phyloP scores from a whole-genome alignment of 441 rosid genomes.

The Mallotus japonicus region DNA sequence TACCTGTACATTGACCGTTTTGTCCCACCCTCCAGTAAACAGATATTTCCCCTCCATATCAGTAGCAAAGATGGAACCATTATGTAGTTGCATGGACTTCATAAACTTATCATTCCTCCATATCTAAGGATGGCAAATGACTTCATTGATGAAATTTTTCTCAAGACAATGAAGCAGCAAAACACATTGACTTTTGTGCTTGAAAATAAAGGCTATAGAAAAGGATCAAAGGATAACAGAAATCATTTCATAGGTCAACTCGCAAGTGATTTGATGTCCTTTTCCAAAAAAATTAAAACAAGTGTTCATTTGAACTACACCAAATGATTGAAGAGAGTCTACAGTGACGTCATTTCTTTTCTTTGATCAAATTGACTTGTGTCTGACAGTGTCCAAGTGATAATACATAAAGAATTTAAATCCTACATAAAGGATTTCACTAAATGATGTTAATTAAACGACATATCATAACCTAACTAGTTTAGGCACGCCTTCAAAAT shows the following conservation, averaged over 20 bases:
- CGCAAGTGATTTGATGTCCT: background rate
- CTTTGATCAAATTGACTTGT: background rate
- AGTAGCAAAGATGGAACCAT: constrained; percentile 61
- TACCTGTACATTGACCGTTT: constrained; percentile 63
- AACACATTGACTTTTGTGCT: background rate
- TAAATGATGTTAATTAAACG: background rate
- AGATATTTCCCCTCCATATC: constrained; percentile 57
- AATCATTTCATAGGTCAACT: background rate
- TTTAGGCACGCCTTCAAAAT: background rate
- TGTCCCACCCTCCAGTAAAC: constrained; percentile 89
- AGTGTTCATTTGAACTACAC: constrained; percentile 1
- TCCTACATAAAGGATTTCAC: background rate
- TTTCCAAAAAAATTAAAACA: background rate
- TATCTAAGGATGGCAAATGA: constrained; percentile 39
- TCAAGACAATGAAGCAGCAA: background rate
- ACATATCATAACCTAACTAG: background rate
- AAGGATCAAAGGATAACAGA: background rate
- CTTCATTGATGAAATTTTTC: constrained; percentile 7
- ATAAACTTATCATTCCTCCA: constrained; percentile 68
- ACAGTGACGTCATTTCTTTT: background rate
- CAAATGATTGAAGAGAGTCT: background rate
- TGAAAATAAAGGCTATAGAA: background rate
- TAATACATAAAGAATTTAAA: too few species aligned
- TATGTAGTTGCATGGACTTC: constrained; percentile 53
- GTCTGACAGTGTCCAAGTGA: background rate